Base-by-base conservation (phyloP, 148 eudicot species). In the Fallopia convolvulus region DNA sequence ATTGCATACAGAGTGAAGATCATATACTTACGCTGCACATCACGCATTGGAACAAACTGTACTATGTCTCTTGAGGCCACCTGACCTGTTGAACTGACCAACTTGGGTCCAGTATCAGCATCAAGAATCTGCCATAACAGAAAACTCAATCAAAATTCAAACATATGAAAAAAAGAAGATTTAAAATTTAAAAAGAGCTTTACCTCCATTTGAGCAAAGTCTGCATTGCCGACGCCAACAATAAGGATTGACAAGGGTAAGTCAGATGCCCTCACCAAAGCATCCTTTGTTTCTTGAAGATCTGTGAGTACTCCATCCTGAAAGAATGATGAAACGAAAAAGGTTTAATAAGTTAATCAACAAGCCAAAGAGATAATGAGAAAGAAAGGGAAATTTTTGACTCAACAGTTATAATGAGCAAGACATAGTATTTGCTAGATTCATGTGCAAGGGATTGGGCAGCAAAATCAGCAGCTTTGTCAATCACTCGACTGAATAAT, bases 241-340 rank as follows among this genome's bases (percentile, higher is more conserved):
- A 94, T 91, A 66, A 94, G 95, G 78, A 94, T 74, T 5, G 97
- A 94, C 66, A 94, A 83, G 49, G 98, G 98, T 39, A 94, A 84
- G 75, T 90, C 93, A 50, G 95, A 94, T 74, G 97, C 97, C 82
- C 77, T 88, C 66, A 94, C 95, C 80, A 94, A 73, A 42, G 97
- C 90, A 82, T 94, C 82, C 82, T 86, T 89, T 44, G 97, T 89
- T 79, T 94, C 97, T 84, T 92, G 91, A 70, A 88, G 81, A 85
- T 94, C 97, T 26, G 97, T 87, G 20, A 94, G 90, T 70, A 90
- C 90, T 44, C 99, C 99, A 85, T 94, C 97, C 99, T 94, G 82
- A 75, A 50, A 36, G 74, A 13, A 81, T 33, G n/a, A 21, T 68
- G 3, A 71, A 53, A 8, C 41, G 5, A 49, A 12, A 58, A 10